These are phyloP conservation scores for Botrytis elliptica DNA, from an alignment of 2,329 filamentous ascomycete species.

Conservation along the genomic window DNA sequence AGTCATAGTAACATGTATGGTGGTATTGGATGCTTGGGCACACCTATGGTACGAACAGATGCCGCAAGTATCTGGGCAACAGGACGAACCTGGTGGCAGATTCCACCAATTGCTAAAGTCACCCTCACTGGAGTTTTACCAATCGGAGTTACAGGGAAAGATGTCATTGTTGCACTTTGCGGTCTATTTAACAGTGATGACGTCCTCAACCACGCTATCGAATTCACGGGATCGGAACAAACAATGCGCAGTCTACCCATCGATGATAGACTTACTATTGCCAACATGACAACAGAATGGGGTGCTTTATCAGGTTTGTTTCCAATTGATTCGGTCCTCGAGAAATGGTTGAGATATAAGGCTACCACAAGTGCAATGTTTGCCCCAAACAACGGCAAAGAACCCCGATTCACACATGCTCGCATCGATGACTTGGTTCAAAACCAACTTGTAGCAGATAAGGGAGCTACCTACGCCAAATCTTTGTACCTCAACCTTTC, in stretches of 20 bases:
- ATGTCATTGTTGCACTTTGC: slow-evolving; percentile 87
- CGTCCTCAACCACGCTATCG: slow-evolving; percentile 86
- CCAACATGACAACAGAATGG: slow-evolving; percentile 84
- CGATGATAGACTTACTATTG: slow-evolving; percentile 70
- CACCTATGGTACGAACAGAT: slow-evolving; percentile 82
- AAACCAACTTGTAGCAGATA: slow-evolving; percentile 68
- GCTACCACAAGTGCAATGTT: slow-evolving; percentile 69
- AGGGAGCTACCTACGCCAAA: slow-evolving; percentile 79
- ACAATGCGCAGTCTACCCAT: slow-evolving; percentile 72
- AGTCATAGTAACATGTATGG: slow-evolving; percentile 83
- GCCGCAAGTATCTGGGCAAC: slow-evolving; percentile 85
- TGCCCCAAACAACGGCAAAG: slow-evolving; percentile 45
- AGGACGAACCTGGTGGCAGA: slow-evolving; percentile 80
- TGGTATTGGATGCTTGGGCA: slow-evolving; percentile 73
- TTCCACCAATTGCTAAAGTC: slow-evolving; percentile 79
- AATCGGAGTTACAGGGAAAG: slow-evolving; percentile 82
- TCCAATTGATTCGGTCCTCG: slow-evolving; percentile 72
- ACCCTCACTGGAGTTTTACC: slow-evolving; percentile 75
- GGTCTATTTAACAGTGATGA: slow-evolving; percentile 83
- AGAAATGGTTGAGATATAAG: slow-evolving; percentile 73
- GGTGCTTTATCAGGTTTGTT: slow-evolving; percentile 72
- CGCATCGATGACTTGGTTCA: slow-evolving; percentile 69
- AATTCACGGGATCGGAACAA: slow-evolving; percentile 78
- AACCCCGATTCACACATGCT: slow-evolving; percentile 67
- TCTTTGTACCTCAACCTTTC: slow-evolving; percentile 77